A percentile compares a stretch with the other conserved stretches of the same genome.
Conservation (phyloP, 2,329 filamentous ascomycete genomes). For the Aspergillus sp. region DNA sequence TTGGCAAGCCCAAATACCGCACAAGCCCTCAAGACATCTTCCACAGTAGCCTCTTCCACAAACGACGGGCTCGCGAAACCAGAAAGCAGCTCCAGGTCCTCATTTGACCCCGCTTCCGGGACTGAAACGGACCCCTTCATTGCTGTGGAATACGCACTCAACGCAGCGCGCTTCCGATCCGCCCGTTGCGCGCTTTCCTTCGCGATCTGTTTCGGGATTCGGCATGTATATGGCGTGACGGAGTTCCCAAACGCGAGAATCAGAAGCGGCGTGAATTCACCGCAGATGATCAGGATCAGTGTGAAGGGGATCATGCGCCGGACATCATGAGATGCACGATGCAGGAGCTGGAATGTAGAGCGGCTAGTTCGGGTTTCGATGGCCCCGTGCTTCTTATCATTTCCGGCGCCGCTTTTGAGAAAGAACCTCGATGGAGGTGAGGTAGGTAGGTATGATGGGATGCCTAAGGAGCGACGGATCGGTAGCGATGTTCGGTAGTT, state of each 20-base stretch:
- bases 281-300: slow-evolving; percentile 72
- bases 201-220: slow-evolving; percentile 74
- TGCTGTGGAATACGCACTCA: slow-evolving; percentile 23
- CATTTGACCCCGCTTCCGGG: slow-evolving; percentile 16
- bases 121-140: slow-evolving; percentile 14
- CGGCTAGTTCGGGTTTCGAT: slow-evolving; percentile 50
- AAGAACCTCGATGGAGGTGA: slow-evolving; percentile 23
- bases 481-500: slow-evolving; percentile 54
- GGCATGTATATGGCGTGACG: slow-evolving; percentile 76
- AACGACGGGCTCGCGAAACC: slow-evolving; percentile 22
- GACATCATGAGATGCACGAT: slow-evolving; percentile 69
- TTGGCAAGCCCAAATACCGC: slow-evolving; percentile 35
- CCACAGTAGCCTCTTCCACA: slow-evolving; percentile 19
- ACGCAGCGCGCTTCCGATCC: slow-evolving; percentile 33
- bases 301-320: slow-evolving; percentile 77
- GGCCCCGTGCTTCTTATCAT: not conserved
- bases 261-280: slow-evolving; percentile 81
- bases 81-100: slow-evolving; percentile 31
- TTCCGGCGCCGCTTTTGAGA: not conserved
- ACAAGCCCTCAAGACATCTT: slow-evolving; percentile 34
- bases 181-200: slow-evolving; percentile 55
- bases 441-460: slow-evolving; percentile 34
- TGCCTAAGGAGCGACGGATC: slow-evolving; percentile 29
- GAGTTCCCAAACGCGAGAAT: slow-evolving; percentile 67
- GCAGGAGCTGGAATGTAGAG: slow-evolving; percentile 68